phyloP scores from a whole-genome alignment of 2,329 filamentous ascomycete species.

The Colletotrichum karsti region DNA sequence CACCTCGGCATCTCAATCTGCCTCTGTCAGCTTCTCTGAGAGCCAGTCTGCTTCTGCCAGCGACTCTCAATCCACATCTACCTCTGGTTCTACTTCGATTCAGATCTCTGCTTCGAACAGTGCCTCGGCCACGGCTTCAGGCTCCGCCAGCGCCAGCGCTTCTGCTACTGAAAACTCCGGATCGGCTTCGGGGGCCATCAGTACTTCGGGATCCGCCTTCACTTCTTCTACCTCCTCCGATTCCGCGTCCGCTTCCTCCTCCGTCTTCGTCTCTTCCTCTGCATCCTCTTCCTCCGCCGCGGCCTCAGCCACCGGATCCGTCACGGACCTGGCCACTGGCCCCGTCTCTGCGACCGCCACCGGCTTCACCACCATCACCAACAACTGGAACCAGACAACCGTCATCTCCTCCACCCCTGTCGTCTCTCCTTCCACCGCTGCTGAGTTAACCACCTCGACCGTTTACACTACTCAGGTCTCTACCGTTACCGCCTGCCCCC shows the following conservation, averaged over 20 bases:
- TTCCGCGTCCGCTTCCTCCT: not conserved
- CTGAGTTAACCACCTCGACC: constrained; percentile 42
- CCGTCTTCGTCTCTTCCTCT: not conserved
- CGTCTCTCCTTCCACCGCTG: constrained; percentile 23
- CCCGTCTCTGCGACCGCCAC: not conserved
- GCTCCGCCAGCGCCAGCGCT: not conserved
- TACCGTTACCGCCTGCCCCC: constrained; percentile 65
- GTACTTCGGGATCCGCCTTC: not conserved
- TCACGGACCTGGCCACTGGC: not conserved
- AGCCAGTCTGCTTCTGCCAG: not conserved
- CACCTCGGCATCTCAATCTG: not conserved
- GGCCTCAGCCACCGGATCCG: not conserved
- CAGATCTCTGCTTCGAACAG: constrained; percentile 22
- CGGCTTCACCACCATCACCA: not conserved
- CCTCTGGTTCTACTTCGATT: not conserved
- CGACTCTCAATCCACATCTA: not conserved
- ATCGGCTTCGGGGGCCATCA: not conserved
- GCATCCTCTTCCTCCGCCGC: not conserved
- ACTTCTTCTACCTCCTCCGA: not conserved
- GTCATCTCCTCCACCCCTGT: constrained; percentile 8
- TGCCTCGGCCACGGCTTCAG: not conserved
- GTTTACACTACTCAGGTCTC: constrained; percentile 52
- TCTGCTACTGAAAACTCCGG: not conserved
- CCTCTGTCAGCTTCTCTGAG: not conserved
- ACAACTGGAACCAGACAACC: not conserved